phyloP scores from a whole-genome alignment of 2,329 filamentous ascomycete species.

The Verticillium isaacii region DNA sequence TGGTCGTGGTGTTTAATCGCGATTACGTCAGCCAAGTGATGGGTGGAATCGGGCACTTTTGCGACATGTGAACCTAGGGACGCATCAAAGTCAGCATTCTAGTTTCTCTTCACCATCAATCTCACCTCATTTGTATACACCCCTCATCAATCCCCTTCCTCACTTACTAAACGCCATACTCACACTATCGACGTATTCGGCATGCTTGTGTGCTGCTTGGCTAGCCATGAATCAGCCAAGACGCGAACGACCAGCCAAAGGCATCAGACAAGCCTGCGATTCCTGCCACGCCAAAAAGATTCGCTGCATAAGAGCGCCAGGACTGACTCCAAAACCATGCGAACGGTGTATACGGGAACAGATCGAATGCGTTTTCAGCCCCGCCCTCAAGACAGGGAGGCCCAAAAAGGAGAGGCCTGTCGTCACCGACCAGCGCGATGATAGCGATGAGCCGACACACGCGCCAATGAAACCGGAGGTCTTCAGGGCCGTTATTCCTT shows the following conservation, averaged over 20 bases:
- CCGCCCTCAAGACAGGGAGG: constrained; percentile 6
- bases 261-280: constrained; percentile 7
- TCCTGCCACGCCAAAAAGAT: constrained; percentile 7
- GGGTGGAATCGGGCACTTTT: background rate
- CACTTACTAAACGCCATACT: too few relatives aligned
- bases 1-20: background rate
- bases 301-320: constrained; percentile 1
- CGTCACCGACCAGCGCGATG: background rate
- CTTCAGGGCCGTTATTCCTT: background rate
- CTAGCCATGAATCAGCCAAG: background rate
- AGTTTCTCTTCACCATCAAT: background rate
- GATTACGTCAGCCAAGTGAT: background rate
- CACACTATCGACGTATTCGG: too few relatives aligned
- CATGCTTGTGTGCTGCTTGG: background rate
- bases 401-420: constrained; percentile 1
- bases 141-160: background rate
- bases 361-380: constrained; percentile 4
- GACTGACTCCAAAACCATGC: background rate
- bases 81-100: background rate
- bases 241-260: background rate
- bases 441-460: background rate
- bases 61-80: background rate
- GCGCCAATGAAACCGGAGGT: background rate
- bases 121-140: background rate
- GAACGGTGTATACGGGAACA: constrained; percentile 3